Conservation (phyloP, 179 eudicot genomes). For the Gypsophila paniculata region DNA sequence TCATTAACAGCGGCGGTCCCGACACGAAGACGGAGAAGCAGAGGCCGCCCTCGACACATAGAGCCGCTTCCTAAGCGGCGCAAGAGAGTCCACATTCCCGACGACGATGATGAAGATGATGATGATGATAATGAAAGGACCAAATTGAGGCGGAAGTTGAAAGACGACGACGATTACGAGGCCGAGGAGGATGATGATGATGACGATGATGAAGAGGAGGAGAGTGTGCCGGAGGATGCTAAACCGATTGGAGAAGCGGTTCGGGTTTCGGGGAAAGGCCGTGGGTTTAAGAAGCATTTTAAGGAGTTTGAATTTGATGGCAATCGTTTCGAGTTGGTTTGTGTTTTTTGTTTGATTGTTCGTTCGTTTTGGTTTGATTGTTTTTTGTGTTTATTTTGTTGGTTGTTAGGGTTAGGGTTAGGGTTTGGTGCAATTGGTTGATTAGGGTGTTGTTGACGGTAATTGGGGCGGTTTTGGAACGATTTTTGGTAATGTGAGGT, state of each 20-base stretch:
- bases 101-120: constrained; percentile 25
- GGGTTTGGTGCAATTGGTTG: not conserved
- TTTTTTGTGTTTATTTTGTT: not conserved
- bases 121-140: constrained; percentile 14
- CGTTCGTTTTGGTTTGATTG: not conserved
- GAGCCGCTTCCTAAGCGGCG: constrained; percentile 25
- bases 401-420: constrained; percentile 19
- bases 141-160: not conserved
- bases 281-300: constrained; percentile 38
- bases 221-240: constrained; percentile 45
- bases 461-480: no score
- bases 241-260: constrained; percentile 52
- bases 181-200: constrained; percentile 23
- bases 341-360: not conserved
- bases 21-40: constrained; percentile 23
- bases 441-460: no score
- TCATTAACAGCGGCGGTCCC: constrained; percentile 2
- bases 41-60: constrained; percentile 22
- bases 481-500: no score
- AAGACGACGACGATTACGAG: constrained; percentile 16
- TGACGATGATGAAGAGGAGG: constrained; percentile 42
- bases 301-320: constrained; percentile 60
- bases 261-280: constrained; percentile 64
- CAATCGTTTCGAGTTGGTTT: constrained; percentile 55
- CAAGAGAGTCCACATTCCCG: constrained; percentile 28